These are phyloP conservation scores for Penstemon barbatus DNA, from an alignment of 257 asterid species.

Conservation along the genomic window DNA sequence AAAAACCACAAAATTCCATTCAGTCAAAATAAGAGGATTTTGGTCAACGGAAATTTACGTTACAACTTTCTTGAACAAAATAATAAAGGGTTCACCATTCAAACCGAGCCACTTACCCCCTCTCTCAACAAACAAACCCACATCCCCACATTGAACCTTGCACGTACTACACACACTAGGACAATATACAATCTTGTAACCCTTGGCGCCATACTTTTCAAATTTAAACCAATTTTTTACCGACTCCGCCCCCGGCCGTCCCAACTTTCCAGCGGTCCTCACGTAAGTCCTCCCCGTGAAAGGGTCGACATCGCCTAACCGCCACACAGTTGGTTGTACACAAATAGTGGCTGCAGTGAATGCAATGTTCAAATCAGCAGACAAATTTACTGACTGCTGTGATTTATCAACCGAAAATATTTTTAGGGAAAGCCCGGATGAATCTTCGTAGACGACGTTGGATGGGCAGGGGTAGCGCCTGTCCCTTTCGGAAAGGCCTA, in stretches of 20 bases:
- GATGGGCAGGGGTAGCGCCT: too few species aligned
- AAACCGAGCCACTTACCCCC: constrained; percentile 53
- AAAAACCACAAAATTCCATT: too few species aligned
- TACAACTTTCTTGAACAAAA: constrained; percentile 40
- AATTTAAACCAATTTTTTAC: constrained; percentile 56
- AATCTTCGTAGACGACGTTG: too few species aligned
- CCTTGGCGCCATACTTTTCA: constrained; percentile 33
- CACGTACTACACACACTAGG: constrained; percentile 39
- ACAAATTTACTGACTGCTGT: constrained; percentile 27
- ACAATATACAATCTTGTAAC: constrained; percentile 52
- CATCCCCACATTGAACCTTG: constrained; percentile 42
- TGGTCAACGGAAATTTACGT: too few species aligned
- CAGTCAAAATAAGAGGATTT: too few species aligned
- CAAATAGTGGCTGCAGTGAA: constrained; percentile 52
- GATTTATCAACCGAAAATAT: constrained; percentile 2
- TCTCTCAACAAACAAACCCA: constrained; percentile 50
- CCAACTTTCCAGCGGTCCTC: constrained; percentile 32
- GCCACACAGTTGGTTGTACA: constrained; percentile 61
- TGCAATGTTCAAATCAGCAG: constrained; percentile 45
- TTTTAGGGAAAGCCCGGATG: too few species aligned
- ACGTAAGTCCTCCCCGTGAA: constrained; percentile 44
- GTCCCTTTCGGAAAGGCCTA: too few species aligned
- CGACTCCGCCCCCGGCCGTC: constrained; percentile 44
- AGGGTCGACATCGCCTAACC: constrained; percentile 30
- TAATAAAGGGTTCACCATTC: constrained; percentile 41